Evolutionary conservation across 108 stramenopile genomes (phyloP), one percentile per base, ranked within the genome.

Genomic region (Poteriospumella lacustris): DNA sequence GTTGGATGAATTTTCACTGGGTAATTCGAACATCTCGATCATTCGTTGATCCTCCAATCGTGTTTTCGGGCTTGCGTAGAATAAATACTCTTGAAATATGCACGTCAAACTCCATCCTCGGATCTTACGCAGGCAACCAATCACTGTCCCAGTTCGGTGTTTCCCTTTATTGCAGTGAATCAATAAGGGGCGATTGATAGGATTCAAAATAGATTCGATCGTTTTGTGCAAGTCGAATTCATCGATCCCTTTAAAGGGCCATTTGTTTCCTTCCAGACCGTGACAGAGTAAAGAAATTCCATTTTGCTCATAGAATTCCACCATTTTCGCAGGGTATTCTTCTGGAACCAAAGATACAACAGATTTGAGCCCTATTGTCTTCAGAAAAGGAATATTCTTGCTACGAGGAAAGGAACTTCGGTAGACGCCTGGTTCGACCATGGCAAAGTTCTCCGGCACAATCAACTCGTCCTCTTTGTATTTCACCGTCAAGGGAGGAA

Each of bases 131-230:
- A 79, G 43, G 33, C 79, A 79, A 1, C 79, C 79, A 0, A 79
- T 58, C 31, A 79, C 2, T 15, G 72, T 59, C 24, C 79, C 79
- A 3, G 79, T 79, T n/a, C 79, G 79, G 42, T 79, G 79, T 43
- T 79, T 79, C 9, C 79, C 79, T 38, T 79, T 79, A 28, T 79
- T 68, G 72, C 79, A 79, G 58, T 79, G 79, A n/a, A 79, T 75
- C 29, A 79, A 67, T 52, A 79, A 47, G 15, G 79, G 79, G 38
- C 68, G 79, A 58, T 79, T 79, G 9, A 39, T 12, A 0, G 68
- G 68, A 29, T 79, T 47, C 1, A 79, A 36, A 47, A 79, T 59
- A n/a, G 42, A 39, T 1, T 34, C 28, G 26, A 79, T 29, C 19
- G 59, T 59, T 2, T 38, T 2, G 34, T 41, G 69, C 2, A 79